Base-by-base conservation (phyloP, 2,329 filamentous ascomycete species). In the Colletotrichum agaves region DNA sequence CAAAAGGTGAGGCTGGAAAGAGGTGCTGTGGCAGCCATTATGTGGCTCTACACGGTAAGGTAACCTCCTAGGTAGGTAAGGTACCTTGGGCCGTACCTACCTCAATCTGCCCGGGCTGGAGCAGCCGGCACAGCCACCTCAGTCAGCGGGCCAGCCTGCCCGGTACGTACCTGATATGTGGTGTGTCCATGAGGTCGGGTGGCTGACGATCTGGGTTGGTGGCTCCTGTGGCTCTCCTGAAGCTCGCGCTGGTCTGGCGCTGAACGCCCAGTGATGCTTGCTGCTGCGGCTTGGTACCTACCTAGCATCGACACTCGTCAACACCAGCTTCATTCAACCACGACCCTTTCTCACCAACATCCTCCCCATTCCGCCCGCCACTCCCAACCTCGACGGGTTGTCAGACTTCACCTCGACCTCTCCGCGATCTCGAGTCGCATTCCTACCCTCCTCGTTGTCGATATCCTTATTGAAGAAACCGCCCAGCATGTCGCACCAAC, bases 401-500 rank as follows among this genome's bases (percentile, higher is more conserved):
- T 15, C 35, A 47, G 50, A 52, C 31, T 58, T 52, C 53, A 37
- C 31, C 41, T 17, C 44, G 44, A 47, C 21, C 41, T 55, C 27
- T 43, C 35, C 55, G 61, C 65, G 47, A 53, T 65, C 47, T 35
- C 50, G 44, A 63, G 10, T 67, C 47, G 60, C 60, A 44, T 10
- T 27, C 8, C 33, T 37, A 64, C 39, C 41, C 12, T 43, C 27
- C 44, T 35, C 6, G 5, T 31, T 39, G 7, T 31, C 49, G 31
- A 62, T 43, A 52, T 37, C 49, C 44, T 69, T 46, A 57, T 69
- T 65, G 65, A 52, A 60, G 27, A 55, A 58, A 61, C 66, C 50
- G 67, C 52, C 35, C 70, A 69, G 60, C 62, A 72, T 72, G 70
- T 71, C 70, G 58, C 67, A 71, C 63, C 56, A 61, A 71, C 67